Base-by-base conservation (phyloP, 2,329 filamentous ascomycete genomes). In the Epicoccum nigrum region DNA sequence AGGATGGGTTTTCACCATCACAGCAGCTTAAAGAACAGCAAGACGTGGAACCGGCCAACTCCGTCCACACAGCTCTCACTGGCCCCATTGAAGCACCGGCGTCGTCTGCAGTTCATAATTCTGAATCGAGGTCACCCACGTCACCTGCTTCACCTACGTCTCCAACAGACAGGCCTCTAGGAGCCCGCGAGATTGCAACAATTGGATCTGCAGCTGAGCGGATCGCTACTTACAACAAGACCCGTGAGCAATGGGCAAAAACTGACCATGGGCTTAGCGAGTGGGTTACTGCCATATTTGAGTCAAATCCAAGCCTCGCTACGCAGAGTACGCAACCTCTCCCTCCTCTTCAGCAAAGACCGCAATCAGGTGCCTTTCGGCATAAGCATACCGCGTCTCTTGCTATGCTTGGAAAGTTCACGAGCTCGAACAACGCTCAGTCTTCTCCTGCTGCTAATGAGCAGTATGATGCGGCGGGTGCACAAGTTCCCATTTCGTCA, bases 111-210 rank as follows among this genome's bases (percentile, higher is more conserved):
- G 25, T 48, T n/a, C 59, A 63, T 17, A 66, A 64, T 7, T 34
- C 56, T 28, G 42, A 51, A 15, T 23, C 43, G 3, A 65, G 47
- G 20, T 69, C 65, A n/a, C 43, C 51, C n/a, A 34, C 44, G 7
- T 52, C 51, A 9, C 61, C 57, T 28, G 31, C 44, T 4, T 52
- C 51, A 9, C 61, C 57, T 28, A 60, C 45, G 2, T 58, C 56
- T 12, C 54, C 66, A 19, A 59, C 62, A 11, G 64, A 63, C 32
- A 72, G 72, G 43, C 67, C 59, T 83, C 30, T 79, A 82, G 57
- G 77, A 1, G 92, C 95, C 73, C 84, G 86, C 42, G 88, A 96
- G 51, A 96, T 97, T 54, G 80, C 91, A 63, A 84, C 83, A 7
- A 79, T 94, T 41, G 79, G 83, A 13, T 84, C 83, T 2, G 73